A percentile compares a stretch with the other conserved stretches of the same genome.
phyloP scores from a whole-genome alignment of 164 flowering plant genomes.

The Tetracentron sinense region DNA sequence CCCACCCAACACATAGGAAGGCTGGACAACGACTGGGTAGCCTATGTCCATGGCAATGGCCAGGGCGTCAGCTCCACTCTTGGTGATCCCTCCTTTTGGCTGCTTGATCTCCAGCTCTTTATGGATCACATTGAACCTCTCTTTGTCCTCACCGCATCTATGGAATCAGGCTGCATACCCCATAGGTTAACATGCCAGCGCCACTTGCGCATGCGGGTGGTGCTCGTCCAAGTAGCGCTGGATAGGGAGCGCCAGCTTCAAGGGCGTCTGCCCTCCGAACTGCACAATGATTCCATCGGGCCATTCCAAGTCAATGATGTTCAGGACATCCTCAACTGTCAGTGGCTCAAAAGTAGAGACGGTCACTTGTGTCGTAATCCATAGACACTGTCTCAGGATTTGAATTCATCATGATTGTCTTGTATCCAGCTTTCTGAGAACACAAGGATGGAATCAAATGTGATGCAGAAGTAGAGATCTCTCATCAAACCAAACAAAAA shows the following conservation, averaged over 20 bases:
- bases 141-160: constrained; percentile 87
- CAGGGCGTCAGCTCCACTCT: constrained; percentile 72
- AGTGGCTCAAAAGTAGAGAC: constrained; percentile 97
- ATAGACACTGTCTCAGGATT: constrained; percentile 98
- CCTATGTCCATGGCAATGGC: constrained; percentile 71
- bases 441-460: constrained; percentile 11
- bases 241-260: constrained; percentile 78
- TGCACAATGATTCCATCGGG: constrained; percentile 95
- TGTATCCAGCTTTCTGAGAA: constrained; percentile 75
- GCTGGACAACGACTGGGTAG: constrained; percentile 84
- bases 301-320: constrained; percentile 78
- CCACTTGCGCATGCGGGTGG: constrained; percentile 62
- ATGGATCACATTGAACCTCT: constrained; percentile 73
- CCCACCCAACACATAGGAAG: constrained; percentile 90
- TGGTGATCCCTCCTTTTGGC: constrained; percentile 88
- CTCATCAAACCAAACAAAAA: not conserved
- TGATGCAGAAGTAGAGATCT: not conserved
- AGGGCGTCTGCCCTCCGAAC: constrained; percentile 90
- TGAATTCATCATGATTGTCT: constrained; percentile 97
- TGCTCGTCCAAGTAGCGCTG: constrained; percentile 65
- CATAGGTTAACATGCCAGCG: constrained; percentile 63
- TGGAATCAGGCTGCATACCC: constrained; percentile 90
- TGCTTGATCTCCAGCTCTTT: constrained; percentile 68
- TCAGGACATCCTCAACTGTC: constrained; percentile 84
- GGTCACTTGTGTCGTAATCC: constrained; percentile 95